These are phyloP conservation scores for Chromosphaera perkinsii DNA, from an alignment of 208 protist species.

Conservation along the genomic window DNA sequence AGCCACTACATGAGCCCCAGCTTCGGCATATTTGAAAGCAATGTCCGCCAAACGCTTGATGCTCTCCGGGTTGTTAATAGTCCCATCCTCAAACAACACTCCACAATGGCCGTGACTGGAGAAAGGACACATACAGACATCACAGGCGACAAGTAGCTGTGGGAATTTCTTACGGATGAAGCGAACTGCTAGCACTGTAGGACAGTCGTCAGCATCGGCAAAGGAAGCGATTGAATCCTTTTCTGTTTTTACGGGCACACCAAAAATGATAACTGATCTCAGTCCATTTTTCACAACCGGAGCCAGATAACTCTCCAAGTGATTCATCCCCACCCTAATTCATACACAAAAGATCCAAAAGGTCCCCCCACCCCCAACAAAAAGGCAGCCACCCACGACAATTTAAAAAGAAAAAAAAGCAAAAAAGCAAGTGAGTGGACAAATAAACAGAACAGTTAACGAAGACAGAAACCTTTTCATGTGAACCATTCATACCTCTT, in stretches of 20 bases:
- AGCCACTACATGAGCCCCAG: conserved; percentile 68
- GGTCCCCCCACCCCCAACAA: not conserved
- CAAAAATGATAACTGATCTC: conserved; percentile 34
- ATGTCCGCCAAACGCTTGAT: conserved; percentile 59
- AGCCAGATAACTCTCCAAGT: conserved; percentile 1
- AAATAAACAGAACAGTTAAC: not conserved
- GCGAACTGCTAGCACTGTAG: conserved; percentile 9
- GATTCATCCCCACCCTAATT: conserved; percentile 20
- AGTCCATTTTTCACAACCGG: conserved; percentile 37
- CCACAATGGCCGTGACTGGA: conserved; percentile 55
- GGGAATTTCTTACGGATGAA: conserved; percentile 18
- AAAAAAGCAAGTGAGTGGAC: not conserved
- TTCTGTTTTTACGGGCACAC: conserved; percentile 21
- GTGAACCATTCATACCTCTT: not conserved
- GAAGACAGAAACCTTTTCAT: not conserved
- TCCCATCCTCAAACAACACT: conserved; percentile 38
- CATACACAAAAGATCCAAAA: conserved; percentile 11
- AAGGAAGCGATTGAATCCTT: conserved; percentile 13
- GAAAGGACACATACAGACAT: conserved; percentile 41
- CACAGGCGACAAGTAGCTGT: conserved; percentile 8
- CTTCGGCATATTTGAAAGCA: conserved; percentile 51
- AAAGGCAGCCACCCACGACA: not conserved
- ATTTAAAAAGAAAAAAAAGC: not conserved
- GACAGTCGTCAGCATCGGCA: conserved; percentile 7
- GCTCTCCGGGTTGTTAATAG: conserved; percentile 63